phyloP scores from a whole-genome alignment of 2,329 filamentous ascomycete species.

The Ascochyta clinopodiicola region DNA sequence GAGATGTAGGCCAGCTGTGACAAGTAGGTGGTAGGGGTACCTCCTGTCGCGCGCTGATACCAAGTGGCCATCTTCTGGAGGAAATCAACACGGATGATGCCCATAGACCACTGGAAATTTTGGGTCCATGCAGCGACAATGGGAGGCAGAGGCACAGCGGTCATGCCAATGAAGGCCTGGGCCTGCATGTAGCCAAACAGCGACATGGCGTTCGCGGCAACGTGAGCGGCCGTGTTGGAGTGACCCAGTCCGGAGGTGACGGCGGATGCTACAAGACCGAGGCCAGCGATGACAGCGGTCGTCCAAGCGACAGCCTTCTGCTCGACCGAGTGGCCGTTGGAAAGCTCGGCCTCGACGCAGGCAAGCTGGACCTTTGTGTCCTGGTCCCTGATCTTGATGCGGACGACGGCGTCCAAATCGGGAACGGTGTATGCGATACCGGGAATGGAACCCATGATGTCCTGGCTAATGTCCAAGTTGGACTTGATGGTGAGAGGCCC shows the following conservation, averaged over 20 bases:
- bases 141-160: conserved; percentile 79
- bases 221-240: conserved; percentile 91
- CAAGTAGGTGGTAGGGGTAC: conserved; percentile 79
- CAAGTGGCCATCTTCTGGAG: conserved; percentile 89
- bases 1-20: conserved; percentile 76
- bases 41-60: conserved; percentile 94
- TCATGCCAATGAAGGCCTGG: conserved; percentile 89
- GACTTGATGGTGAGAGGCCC: conserved; percentile 81
- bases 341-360: conserved; percentile 85
- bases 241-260: conserved; percentile 90
- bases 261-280: conserved; percentile 83
- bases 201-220: conserved; percentile 92
- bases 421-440: conserved; percentile 87
- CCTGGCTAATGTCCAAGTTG: conserved; percentile 64
- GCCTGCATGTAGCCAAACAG: conserved; percentile 94
- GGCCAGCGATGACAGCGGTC: conserved; percentile 83
- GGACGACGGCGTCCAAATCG: conserved; percentile 86
- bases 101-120: conserved; percentile 98
- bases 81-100: conserved; percentile 86
- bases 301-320: conserved; percentile 88
- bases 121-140: conserved; percentile 94
- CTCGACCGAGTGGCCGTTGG: conserved; percentile 92
- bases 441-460: conserved; percentile 71
- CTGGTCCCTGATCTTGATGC: conserved; percentile 78
- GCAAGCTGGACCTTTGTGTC: conserved; percentile 71